phyloP scores from a whole-genome alignment of 2,329 filamentous ascomycete genomes.

The Fusarium pseudocircinatum region DNA sequence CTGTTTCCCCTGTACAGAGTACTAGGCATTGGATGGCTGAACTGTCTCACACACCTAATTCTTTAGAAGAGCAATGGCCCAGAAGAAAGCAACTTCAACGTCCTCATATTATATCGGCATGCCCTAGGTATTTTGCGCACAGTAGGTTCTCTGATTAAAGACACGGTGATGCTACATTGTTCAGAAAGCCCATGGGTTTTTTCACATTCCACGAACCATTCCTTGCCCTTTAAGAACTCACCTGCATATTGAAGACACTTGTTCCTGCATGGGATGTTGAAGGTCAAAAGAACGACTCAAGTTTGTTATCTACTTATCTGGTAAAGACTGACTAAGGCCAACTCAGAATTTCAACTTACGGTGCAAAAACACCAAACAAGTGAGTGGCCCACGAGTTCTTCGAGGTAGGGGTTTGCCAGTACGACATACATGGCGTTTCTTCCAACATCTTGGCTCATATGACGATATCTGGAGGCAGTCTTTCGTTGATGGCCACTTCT shows the following conservation, averaged over 20 bases:
- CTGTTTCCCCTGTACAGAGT: background rate
- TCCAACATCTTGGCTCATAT: constrained; percentile 18
- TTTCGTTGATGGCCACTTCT: constrained; percentile 15
- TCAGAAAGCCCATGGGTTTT: background rate
- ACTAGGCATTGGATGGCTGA: background rate
- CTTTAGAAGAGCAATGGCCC: background rate
- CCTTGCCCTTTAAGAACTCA: background rate
- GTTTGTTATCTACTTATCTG: constrained; percentile 27
- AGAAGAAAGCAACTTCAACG: background rate
- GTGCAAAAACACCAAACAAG: constrained; percentile 30
- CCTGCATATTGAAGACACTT: background rate
- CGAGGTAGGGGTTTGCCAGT: constrained; percentile 12
- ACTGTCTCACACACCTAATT: background rate
- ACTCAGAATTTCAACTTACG: constrained; percentile 26
- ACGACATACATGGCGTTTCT: background rate
- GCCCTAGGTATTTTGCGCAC: background rate
- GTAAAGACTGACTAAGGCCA: constrained; percentile 44
- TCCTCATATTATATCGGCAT: background rate
- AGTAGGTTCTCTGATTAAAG: background rate
- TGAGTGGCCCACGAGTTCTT: constrained; percentile 14
- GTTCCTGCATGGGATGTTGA: background rate
- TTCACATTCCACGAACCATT: constrained; percentile 9
- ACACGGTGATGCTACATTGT: background rate
- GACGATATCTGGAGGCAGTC: background rate
- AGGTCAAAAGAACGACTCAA: constrained; percentile 38